These are phyloP conservation scores for Neonectria neomacrospora DNA, from an alignment of 2,329 filamentous ascomycete species.

Conservation along the genomic window DNA sequence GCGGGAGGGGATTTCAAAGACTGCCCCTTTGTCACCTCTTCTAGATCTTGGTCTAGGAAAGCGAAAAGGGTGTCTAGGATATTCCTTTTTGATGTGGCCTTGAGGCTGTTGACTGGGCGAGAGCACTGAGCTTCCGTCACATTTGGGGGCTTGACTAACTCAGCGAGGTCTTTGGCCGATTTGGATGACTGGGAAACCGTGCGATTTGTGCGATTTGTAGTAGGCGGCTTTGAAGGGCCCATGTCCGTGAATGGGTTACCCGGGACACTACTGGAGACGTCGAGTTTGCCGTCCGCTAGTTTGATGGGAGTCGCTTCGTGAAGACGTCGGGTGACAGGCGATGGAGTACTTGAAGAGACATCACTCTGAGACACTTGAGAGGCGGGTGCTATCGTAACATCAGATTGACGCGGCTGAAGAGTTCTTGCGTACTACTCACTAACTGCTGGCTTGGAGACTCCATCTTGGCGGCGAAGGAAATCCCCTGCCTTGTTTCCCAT, in stretches of 20 bases:
- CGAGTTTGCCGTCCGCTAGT: neutral
- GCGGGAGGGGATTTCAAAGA: neutral
- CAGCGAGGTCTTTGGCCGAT: neutral
- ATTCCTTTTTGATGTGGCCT: neutral
- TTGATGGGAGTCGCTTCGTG: neutral
- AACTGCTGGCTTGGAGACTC: conserved; percentile 1
- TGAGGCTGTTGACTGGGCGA: neutral
- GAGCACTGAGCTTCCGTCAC: neutral
- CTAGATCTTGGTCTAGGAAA: conserved; percentile 22
- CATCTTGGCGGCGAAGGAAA: conserved; percentile 38
- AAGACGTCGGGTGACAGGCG: neutral
- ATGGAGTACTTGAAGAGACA: neutral
- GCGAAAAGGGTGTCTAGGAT: conserved; percentile 38
- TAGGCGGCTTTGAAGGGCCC: neutral
- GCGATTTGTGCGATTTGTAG: too few relatives aligned
- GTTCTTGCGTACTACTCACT: conserved; percentile 14
- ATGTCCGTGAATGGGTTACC: neutral
- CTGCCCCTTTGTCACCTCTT: conserved; percentile 11
- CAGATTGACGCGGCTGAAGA: neutral
- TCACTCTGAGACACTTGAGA: neutral
- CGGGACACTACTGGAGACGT: neutral
- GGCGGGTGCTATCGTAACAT: conserved; percentile 2
- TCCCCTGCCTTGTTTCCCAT: conserved; percentile 37
- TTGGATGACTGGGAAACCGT: neutral
- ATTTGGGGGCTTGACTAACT: neutral